These are phyloP conservation scores for Leptographium procerum DNA, from an alignment of 2,329 filamentous ascomycete species.

Conservation along the genomic window DNA sequence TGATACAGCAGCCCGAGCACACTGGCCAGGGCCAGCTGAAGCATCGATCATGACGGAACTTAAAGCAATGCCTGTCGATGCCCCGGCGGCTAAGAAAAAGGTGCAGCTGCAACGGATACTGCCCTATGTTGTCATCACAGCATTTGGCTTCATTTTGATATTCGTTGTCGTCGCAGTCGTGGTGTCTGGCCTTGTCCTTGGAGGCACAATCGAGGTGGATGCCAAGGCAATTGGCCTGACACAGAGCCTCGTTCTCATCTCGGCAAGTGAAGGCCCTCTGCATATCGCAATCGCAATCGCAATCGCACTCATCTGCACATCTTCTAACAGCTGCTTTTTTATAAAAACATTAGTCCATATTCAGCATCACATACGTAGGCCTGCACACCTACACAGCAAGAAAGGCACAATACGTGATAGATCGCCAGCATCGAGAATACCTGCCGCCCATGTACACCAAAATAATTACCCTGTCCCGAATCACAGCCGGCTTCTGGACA, in stretches of 20 bases:
- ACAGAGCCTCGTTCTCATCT: conserved; percentile 15
- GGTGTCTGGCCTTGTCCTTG: conserved; percentile 14
- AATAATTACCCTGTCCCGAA: conserved; percentile 17
- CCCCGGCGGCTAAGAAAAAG: not conserved
- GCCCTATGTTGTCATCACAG: conserved; percentile 7
- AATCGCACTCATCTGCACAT: no score
- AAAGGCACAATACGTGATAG: conserved; percentile 13
- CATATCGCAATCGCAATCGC: no score
- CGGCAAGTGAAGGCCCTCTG: conserved; percentile 1
- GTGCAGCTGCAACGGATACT: conserved; percentile 4
- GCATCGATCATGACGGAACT: not conserved
- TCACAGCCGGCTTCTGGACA: conserved; percentile 18
- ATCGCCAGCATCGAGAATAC: conserved; percentile 13
- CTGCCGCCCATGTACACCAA: conserved; percentile 21
- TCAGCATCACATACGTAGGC: conserved; percentile 20
- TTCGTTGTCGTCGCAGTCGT: conserved; percentile 12
- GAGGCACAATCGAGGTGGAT: conserved; percentile 10
- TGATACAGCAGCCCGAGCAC: not conserved
- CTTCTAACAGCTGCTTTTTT: no score
- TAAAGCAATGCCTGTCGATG: no score
- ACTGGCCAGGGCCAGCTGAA: not conserved
- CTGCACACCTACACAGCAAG: conserved; percentile 19
- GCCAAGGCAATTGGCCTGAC: conserved; percentile 13
- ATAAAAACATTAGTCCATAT: conserved; percentile 13
- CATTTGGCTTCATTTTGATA: conserved; percentile 8